These are phyloP conservation scores for Neurospora discreta DNA, from an alignment of 495 filamentous ascomycete genomes.

Conservation along the genomic window DNA sequence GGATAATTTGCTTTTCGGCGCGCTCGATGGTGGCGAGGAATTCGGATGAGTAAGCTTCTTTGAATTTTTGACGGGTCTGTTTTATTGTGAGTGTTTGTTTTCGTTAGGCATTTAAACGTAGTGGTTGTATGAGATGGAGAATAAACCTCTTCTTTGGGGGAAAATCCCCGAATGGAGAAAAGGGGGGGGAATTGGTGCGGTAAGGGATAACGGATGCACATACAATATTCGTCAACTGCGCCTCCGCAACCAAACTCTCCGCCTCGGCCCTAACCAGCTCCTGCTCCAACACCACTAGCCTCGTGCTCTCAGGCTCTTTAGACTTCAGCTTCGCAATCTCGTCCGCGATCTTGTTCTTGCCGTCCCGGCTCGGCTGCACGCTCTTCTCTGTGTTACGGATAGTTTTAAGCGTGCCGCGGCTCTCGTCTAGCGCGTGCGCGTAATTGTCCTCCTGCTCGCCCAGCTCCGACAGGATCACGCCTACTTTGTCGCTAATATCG, in stretches of 20 bases:
- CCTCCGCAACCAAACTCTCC: constrained; percentile 90
- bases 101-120: not conserved
- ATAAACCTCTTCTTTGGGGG: no score
- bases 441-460: constrained; percentile 86
- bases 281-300: constrained; percentile 76
- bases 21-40: constrained; percentile 84
- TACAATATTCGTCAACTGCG: constrained; percentile 89
- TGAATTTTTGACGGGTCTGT: constrained; percentile 83
- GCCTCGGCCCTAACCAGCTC: constrained; percentile 93
- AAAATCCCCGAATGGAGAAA: no score
- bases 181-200: not conserved
- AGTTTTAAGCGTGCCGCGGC: constrained; percentile 66
- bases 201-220: constrained; percentile 10
- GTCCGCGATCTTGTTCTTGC: constrained; percentile 72
- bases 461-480: constrained; percentile 79
- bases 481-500: constrained; percentile 88
- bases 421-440: constrained; percentile 78
- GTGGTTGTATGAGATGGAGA: no score
- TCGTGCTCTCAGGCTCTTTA: constrained; percentile 72
- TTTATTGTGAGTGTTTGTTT: no score
- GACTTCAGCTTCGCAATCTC: constrained; percentile 83
- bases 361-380: constrained; percentile 84
- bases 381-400: constrained; percentile 86
- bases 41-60: constrained; percentile 82
- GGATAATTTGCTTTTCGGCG: constrained; percentile 88